Evolutionary conservation across 2,329 filamentous ascomycete species (phyloP), one percentile per base, ranked within the genome.

Genomic region (Colletotrichum kahawae): DNA sequence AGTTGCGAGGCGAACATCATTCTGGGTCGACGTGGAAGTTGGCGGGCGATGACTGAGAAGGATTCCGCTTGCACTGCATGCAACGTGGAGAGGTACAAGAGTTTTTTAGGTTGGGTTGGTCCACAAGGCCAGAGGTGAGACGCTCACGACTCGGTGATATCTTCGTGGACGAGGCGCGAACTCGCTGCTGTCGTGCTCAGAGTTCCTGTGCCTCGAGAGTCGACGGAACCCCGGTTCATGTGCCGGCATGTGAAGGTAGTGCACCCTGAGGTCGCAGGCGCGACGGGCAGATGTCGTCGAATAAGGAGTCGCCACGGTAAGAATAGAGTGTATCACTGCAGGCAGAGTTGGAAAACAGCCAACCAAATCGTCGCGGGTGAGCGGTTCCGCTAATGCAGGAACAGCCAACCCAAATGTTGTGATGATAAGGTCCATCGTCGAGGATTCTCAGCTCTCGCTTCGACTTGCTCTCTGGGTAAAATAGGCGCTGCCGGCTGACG

Each of bases 341-440:
- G 68, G 29, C 27, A 38, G 29, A 62, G 8, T n/a, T 38, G 18
- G 36, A 48, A 12, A 34, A n/a, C 24, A 57, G 33, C 68, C 68
- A 67, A 75, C 70, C 43, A 62, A 14, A 63, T 14, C 38, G 33
- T 48, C n/a, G 7, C 36, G 73, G 69, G 70, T 59, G 24, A 56
- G 68, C 68, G 70, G 54, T 74, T 72, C 57, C 63, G 69, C 73
- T 73, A 65, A 73, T 73, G 73, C 70, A 75, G 70, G 73, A 73
- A 75, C 73, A 72, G 57, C 69, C 62, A 75, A 67, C 62, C 29
- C 43, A 62, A 63, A 65, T 64, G 64, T 68, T 29, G 64, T 48
- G 36, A 60, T 38, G 36, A 38, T 24, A n/a, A 60, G 54, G 36
- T 16, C 59, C n/a, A 24, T 63, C 27, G 67, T 36, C 48, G 59